Conservation (phyloP, 352 stramenopile genomes). For the Pythium sukuiense region DNA sequence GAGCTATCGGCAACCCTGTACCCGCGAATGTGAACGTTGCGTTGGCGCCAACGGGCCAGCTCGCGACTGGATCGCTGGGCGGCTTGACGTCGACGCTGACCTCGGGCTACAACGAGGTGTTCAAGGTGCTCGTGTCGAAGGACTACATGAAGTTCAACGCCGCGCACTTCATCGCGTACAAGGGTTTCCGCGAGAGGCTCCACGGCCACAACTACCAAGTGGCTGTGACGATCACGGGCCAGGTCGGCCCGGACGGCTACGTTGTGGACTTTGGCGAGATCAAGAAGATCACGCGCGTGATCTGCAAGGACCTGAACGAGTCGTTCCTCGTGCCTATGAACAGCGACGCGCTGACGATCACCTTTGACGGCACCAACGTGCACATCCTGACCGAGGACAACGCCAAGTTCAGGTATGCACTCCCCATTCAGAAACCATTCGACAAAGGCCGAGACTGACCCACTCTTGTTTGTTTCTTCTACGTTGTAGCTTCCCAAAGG, state of each 20-base stretch:
- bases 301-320: slow-evolving; percentile 98
- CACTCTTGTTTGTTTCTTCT: neutral
- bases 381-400: slow-evolving; percentile 94
- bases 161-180: slow-evolving; percentile 89
- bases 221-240: slow-evolving; percentile 87
- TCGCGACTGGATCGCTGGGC: slow-evolving; percentile 15
- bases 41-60: slow-evolving; percentile 16
- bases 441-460: neutral
- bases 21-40: slow-evolving; percentile 3
- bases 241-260: slow-evolving; percentile 93
- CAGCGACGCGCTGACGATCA: slow-evolving; percentile 92
- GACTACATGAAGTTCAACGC: slow-evolving; percentile 93
- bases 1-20: slow-evolving; percentile 6
- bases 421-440: neutral
- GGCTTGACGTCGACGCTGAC: slow-evolving; percentile 30
- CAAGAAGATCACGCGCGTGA: slow-evolving; percentile 93
- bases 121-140: slow-evolving; percentile 88
- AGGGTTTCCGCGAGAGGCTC: slow-evolving; percentile 95
- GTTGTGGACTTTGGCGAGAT: slow-evolving; percentile 98
- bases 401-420: slow-evolving; percentile 84
- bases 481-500: slow-evolving; percentile 84
- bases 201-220: slow-evolving; percentile 98
- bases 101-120: slow-evolving; percentile 65
- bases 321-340: slow-evolving; percentile 96
- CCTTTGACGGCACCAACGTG: slow-evolving; percentile 86